Conservation (phyloP, 495 filamentous ascomycete species). For the Amniculicola lignicola region DNA sequence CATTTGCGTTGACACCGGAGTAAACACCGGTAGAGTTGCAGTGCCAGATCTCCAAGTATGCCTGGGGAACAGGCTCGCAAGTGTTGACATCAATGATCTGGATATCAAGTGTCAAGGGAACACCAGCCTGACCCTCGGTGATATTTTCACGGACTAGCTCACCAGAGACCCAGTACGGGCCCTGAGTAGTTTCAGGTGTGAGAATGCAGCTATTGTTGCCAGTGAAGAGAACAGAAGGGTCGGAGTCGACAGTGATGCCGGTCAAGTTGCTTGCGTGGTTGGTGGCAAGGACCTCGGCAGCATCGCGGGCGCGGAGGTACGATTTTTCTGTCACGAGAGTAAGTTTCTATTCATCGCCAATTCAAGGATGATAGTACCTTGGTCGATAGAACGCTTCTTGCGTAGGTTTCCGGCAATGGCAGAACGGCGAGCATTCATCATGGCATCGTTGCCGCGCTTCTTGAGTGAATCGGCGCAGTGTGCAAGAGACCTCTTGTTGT, state of each 20-base stretch:
- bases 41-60: slow-evolving; percentile 61
- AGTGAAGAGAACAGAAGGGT: slow-evolving; percentile 50
- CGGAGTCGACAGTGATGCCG: slow-evolving; percentile 49
- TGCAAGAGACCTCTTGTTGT: slow-evolving; percentile 5
- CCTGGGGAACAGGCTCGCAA: slow-evolving; percentile 51
- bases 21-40: slow-evolving; percentile 51
- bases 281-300: slow-evolving; percentile 44
- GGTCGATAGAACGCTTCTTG: slow-evolving; percentile 5
- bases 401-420: slow-evolving; percentile 8
- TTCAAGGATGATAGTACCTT: neutral
- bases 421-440: slow-evolving; percentile 3
- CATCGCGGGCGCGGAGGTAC: slow-evolving; percentile 40
- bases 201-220: slow-evolving; percentile 38
- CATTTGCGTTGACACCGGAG: slow-evolving; percentile 36
- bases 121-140: slow-evolving; percentile 53
- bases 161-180: slow-evolving; percentile 36
- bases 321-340: neutral
- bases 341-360: neutral
- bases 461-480: slow-evolving; percentile 20
- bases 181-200: slow-evolving; percentile 26
- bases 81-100: slow-evolving; percentile 58
- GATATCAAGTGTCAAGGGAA: slow-evolving; percentile 56
- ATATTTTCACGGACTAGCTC: slow-evolving; percentile 54
- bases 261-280: slow-evolving; percentile 47
- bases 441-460: slow-evolving; percentile 10